These are phyloP conservation scores for Epichloe aotearoae DNA, from an alignment of 2,329 filamentous ascomycete species.

Conservation along the genomic window DNA sequence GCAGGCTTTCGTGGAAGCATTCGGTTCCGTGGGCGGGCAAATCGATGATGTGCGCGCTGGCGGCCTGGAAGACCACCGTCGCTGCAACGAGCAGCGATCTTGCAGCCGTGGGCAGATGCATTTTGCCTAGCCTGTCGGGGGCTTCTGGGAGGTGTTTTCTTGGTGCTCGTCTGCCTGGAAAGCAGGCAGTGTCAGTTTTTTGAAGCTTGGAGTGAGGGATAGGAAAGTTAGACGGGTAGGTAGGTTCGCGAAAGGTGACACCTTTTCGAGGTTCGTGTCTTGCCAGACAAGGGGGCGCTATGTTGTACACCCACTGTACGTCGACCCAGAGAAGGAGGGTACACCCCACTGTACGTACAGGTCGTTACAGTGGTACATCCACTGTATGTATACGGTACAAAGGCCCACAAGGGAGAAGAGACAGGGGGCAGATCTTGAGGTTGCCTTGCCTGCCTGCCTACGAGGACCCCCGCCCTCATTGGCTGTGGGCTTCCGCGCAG, in stretches of 20 bases:
- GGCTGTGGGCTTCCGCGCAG: no score
- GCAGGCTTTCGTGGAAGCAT: conserved; percentile 91
- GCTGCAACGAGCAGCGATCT: conserved; percentile 27
- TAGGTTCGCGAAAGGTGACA: conserved; percentile 1
- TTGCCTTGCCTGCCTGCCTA: no score
- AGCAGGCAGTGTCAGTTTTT: no score
- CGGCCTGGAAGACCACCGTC: conserved; percentile 36
- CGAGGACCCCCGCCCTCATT: no score
- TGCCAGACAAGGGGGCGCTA: neutral
- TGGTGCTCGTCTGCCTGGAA: no score
- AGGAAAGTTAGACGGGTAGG: neutral
- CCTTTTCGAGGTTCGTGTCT: neutral
- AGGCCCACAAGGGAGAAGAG: no score
- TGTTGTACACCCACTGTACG: no score
- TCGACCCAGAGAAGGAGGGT: no score
- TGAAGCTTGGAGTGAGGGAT: neutral
- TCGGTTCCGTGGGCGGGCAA: conserved; percentile 86
- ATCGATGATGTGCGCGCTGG: conserved; percentile 87
- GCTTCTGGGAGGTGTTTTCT: no score
- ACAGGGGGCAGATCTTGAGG: no score
- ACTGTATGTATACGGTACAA: no score
- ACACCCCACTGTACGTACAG: neutral
- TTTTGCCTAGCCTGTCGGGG: conserved; percentile 3
- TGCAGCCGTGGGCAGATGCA: conserved; percentile 25
- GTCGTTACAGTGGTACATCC: neutral